Evolutionary conservation across 257 asterid species (phyloP).

Genomic region (Gentiana dahurica): DNA sequence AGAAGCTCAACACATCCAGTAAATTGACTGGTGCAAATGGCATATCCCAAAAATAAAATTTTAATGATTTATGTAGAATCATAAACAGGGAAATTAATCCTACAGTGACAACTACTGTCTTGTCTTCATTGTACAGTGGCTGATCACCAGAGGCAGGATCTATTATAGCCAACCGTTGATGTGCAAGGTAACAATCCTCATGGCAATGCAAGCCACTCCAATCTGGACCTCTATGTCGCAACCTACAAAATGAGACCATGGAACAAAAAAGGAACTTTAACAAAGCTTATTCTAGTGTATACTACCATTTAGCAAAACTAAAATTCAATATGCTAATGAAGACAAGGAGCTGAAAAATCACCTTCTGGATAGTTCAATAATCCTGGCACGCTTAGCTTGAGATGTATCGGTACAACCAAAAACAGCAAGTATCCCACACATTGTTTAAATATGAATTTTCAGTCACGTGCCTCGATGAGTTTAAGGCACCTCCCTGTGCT

Average conservation of each 20-base stretch:
- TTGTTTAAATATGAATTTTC: constrained; percentile 14
- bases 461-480: not conserved
- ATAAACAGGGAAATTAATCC: constrained; percentile 11
- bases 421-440: constrained; percentile 99
- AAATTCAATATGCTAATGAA: not conserved
- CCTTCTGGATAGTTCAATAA: constrained; percentile 95
- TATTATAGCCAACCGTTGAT: constrained; percentile 84
- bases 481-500: not conserved
- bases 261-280: constrained; percentile 9
- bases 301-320: not conserved
- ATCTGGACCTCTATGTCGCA: constrained; percentile 98
- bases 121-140: constrained; percentile 93
- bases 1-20: not conserved
- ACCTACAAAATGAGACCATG: constrained; percentile 34
- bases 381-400: constrained; percentile 74
- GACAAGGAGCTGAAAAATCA: constrained; percentile 6
- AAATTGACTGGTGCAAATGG: not conserved
- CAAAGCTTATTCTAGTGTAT: too few species aligned
- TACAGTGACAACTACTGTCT: constrained; percentile 87
- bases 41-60: not conserved
- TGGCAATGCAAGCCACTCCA: constrained; percentile 96
- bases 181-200: constrained; percentile 81
- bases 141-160: constrained; percentile 99
- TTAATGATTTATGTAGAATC: too few species aligned
- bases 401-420: constrained; percentile 71